Conservation (phyloP, 176 grass and related monocot genomes). For the Echinochloa phyllopogon region DNA sequence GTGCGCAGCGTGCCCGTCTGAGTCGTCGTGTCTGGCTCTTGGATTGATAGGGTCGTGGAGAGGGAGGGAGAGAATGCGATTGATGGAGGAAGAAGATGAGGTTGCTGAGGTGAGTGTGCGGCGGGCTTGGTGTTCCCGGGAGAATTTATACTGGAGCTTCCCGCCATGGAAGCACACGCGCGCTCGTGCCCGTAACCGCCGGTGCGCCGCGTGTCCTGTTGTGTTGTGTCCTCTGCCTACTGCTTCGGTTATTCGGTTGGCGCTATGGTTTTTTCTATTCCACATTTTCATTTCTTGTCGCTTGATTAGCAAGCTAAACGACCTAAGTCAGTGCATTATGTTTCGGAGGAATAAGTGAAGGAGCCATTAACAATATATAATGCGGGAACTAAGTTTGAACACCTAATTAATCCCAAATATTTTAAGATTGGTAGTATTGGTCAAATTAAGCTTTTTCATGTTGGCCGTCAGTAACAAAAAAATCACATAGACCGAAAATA, state of each 20-base stretch:
- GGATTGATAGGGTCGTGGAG: background rate
- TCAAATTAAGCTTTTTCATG: too few species aligned
- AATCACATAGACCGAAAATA: background rate
- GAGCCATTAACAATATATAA: background rate
- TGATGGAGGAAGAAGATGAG: conserved; percentile 5
- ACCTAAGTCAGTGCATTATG: background rate
- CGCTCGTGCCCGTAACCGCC: background rate
- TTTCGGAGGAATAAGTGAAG: background rate
- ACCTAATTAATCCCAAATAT: background rate
- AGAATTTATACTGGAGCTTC: conserved; percentile 60
- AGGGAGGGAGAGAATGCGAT: background rate
- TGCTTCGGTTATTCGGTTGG: background rate
- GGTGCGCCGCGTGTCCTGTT: conserved; percentile 48
- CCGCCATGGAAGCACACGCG: conserved; percentile 37
- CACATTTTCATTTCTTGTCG: rapidly evolving
- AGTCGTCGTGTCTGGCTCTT: background rate
- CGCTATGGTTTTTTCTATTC: background rate
- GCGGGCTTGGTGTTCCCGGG: conserved; percentile 42
- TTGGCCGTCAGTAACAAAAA: too few species aligned
- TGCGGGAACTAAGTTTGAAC: background rate
- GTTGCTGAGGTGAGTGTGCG: conserved; percentile 1
- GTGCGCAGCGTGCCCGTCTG: background rate
- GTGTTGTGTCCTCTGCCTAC: background rate
- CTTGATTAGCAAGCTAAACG: background rate
- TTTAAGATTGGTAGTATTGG: too few species aligned